These are phyloP conservation scores for Alternaria sp. DNA, from an alignment of 2,329 filamentous ascomycete species.

Conservation along the genomic window DNA sequence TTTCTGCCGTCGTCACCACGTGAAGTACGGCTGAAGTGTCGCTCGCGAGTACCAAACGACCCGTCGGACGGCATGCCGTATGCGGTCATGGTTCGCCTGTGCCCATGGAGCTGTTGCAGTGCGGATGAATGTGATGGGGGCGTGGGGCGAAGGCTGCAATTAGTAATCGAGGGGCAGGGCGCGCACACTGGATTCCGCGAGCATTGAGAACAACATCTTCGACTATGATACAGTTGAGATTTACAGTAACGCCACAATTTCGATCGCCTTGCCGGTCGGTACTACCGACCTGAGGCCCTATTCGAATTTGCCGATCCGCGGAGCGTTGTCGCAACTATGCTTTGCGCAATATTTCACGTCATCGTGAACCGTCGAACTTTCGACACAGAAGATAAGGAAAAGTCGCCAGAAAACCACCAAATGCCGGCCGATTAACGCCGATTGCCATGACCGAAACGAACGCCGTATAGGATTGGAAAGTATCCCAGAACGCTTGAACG, in stretches of 20 bases:
- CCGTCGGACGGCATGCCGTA: slow-evolving; percentile 26
- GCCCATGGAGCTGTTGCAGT: not conserved
- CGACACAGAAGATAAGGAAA: slow-evolving; percentile 15
- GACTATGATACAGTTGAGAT: slow-evolving; percentile 14
- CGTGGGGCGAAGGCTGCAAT: not conserved
- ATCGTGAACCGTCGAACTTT: slow-evolving; percentile 31
- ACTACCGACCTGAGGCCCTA: not conserved
- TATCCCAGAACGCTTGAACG: slow-evolving; percentile 45
- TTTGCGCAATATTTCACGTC: slow-evolving; percentile 24
- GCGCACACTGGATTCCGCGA: slow-evolving; percentile 2
- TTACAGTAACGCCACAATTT: slow-evolving; percentile 4
- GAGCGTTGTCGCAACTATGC: slow-evolving; percentile 2
- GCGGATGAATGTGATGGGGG: not conserved
- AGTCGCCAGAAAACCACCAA: slow-evolving; percentile 10
- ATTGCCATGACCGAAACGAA: slow-evolving; percentile 24
- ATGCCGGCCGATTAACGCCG: slow-evolving; percentile 19
- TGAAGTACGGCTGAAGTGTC: slow-evolving; percentile 12
- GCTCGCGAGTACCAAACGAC: slow-evolving; percentile 18
- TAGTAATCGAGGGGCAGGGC: slow-evolving; percentile 12
- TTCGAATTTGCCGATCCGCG: slow-evolving; percentile 5
- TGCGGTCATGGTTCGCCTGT: slow-evolving; percentile 6
- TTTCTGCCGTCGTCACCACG: slow-evolving; percentile 17
- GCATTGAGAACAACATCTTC: not conserved
- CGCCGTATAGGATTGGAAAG: slow-evolving; percentile 22
- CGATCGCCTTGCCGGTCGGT: not conserved